Evolutionary conservation across 306 rosid genomes (phyloP), one percentile per base, ranked within the genome.

Genomic region (Rosa chinensis): DNA sequence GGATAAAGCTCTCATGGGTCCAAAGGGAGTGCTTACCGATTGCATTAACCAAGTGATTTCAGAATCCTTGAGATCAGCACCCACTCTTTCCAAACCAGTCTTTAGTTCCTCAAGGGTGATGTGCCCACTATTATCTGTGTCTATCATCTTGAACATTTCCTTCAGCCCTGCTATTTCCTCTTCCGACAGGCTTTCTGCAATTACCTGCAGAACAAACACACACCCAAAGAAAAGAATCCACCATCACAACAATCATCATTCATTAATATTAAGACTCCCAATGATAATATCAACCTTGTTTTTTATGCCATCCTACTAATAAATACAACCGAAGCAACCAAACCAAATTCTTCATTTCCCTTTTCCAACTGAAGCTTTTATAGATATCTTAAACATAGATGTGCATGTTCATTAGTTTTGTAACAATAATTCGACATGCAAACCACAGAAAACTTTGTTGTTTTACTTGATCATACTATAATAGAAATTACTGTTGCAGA

Each of bases 91-190:
- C 87, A 95, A 83, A 55, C 98, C 96, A 66, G n/a, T 86, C 91
- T 90, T 93, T 77, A 95, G 84, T 80, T 95, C 98, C 87, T 95
- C 99, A 3, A 93, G 90, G 71, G 90, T 86, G 79, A 95, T 92
- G 48, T 91, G 93, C 52, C 98, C 99, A 52, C 99, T 95, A 21
- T 86, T 90, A 88, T 95, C 99, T 9, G 92, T 13, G 76, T 95
- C 98, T 68, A 95, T 93, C 97, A 89, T 93, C 88, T 73, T 90
- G 89, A 95, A 95, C 99, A 95, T 95, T 84, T 91, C 97, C 82
- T 84, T 95, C 80, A 95, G 79, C 55, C 99, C 99, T 12, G 85
- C 99, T 56, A 95, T 95, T 90, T 95, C 99, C 80, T 95, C 99
- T 83, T 91, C 99, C 5, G 98, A 93, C 45, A 95, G 80, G 72